Conservation (phyloP, 345 rosid genomes). For the Syzygium jambos region DNA sequence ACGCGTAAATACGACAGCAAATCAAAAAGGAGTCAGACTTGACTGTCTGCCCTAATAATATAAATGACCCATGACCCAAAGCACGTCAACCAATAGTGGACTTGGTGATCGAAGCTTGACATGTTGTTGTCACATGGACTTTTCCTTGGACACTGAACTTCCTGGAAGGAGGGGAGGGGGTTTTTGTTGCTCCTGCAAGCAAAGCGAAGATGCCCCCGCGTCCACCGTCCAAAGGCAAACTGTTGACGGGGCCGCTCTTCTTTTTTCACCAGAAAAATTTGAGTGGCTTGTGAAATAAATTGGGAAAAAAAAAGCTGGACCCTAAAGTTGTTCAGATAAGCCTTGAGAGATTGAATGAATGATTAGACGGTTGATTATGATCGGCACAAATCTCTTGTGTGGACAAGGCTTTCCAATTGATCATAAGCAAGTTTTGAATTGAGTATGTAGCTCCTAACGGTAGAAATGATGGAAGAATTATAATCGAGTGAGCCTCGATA, state of each 20-base stretch:
- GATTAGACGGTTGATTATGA: neutral
- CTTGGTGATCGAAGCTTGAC: neutral
- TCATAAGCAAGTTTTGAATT: neutral
- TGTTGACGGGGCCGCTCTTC: neutral
- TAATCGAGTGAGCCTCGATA: neutral
- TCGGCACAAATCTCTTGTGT: neutral
- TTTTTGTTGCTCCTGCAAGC: neutral
- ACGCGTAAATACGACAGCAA: neutral
- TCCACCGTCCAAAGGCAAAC: neutral
- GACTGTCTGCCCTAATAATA: neutral
- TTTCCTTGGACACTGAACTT: neutral
- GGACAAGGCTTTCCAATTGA: neutral
- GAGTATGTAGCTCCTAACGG: neutral
- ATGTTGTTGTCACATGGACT: neutral
- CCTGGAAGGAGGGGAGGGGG: neutral
- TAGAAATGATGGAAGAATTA: neutral
- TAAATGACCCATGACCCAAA: neutral
- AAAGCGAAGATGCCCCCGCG: neutral
- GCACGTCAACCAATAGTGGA: neutral
- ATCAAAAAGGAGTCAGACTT: neutral
- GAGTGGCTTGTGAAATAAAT: neutral
- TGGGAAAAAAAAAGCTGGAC: neutral
- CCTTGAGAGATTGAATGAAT: neutral
- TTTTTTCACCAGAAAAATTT: neutral
- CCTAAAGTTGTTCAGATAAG: neutral